Conservation (phyloP, 805 yeast genomes). For the Cyberlindnera bimundalis region DNA sequence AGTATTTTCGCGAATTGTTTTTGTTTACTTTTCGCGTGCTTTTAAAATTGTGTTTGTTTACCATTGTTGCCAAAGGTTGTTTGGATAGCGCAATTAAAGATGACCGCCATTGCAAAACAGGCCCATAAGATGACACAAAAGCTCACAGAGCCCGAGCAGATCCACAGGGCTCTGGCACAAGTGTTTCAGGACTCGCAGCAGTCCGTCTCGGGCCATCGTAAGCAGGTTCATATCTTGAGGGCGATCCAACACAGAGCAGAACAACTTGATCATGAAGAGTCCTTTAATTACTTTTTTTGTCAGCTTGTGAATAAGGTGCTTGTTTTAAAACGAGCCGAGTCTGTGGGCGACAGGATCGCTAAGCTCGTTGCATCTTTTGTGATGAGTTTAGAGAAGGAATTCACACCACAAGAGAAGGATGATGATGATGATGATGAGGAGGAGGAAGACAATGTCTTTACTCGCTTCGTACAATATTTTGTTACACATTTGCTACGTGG, state of each 20-base stretch:
- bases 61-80: not conserved
- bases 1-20: not conserved
- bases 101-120: slow-evolving; percentile 20
- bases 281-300: slow-evolving; percentile 59
- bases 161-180: slow-evolving; percentile 51
- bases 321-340: slow-evolving; percentile 64
- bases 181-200: slow-evolving; percentile 79
- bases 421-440: slow-evolving; percentile 30
- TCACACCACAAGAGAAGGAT: slow-evolving; percentile 23
- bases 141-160: slow-evolving; percentile 33
- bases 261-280: slow-evolving; percentile 48
- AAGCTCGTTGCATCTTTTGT: slow-evolving; percentile 63
- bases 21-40: slow-evolving; percentile 15
- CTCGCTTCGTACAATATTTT: slow-evolving; percentile 55
- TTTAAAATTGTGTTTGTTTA: not conserved
- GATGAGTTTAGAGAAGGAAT: slow-evolving; percentile 37
- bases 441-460: slow-evolving; percentile 39
- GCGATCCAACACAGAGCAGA: slow-evolving; percentile 55
- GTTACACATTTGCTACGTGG: slow-evolving; percentile 74
- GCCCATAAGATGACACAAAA: slow-evolving; percentile 13
- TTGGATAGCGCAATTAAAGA: no score
- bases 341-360: slow-evolving; percentile 71
- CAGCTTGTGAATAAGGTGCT: slow-evolving; percentile 62
- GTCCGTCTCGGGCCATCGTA: slow-evolving; percentile 72
- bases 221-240: slow-evolving; percentile 61